phyloP scores from a whole-genome alignment of 1,284 basidiomycete genomes.

The Naganishia albida region DNA sequence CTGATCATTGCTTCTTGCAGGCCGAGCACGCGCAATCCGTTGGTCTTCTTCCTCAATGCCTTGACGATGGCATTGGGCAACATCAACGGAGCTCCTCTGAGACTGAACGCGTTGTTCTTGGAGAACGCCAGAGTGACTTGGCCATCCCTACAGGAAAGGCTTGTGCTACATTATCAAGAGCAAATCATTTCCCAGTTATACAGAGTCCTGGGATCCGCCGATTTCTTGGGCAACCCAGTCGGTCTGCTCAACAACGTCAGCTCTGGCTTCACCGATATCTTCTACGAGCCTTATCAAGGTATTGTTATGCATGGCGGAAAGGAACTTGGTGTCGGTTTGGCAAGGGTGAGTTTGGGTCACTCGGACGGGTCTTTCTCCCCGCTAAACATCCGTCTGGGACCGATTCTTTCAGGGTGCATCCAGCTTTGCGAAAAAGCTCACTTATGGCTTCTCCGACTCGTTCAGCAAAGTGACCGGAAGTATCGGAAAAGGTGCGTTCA shows the following conservation, averaged over 20 bases:
- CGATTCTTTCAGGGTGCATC: conserved; percentile 73
- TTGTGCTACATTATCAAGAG: conserved; percentile 91
- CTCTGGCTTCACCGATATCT: conserved; percentile 97
- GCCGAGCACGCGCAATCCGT: conserved; percentile 81
- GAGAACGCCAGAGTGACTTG: conserved; percentile 89
- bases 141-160: conserved; percentile 79
- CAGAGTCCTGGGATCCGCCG: conserved; percentile 92
- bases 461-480: conserved; percentile 97
- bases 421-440: conserved; percentile 97
- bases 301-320: conserved; percentile 96
- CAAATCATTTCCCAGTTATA: conserved; percentile 93
- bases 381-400: conserved; percentile 26
- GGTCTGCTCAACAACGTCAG: conserved; percentile 98
- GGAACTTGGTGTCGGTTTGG: conserved; percentile 95
- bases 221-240: conserved; percentile 80
- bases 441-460: conserved; percentile 94
- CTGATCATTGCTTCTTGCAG: conserved; percentile 51
- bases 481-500: conserved; percentile 79
- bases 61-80: conserved; percentile 97
- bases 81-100: conserved; percentile 93
- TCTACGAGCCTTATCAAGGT: conserved; percentile 98
- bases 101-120: conserved; percentile 90
- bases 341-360: conserved; percentile 64
- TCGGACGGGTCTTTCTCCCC: not conserved
- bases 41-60: conserved; percentile 91